Evolutionary conservation across 441 rosid species (phyloP).

Genomic region (Dalechampia spathulata): DNA sequence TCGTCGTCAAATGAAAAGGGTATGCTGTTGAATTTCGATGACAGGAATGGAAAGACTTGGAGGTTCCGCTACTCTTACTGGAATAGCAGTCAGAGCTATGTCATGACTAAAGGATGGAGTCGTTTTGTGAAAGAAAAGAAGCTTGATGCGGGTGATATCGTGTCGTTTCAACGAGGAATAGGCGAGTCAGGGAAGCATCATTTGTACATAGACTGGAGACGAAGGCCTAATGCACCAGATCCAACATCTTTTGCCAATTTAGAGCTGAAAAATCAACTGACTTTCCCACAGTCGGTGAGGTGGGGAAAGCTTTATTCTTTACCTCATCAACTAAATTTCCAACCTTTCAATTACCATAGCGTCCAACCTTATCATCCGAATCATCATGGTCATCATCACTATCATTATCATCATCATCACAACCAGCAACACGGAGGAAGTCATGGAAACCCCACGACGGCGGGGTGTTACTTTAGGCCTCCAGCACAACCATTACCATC

Average conservation of each 20-base stretch:
- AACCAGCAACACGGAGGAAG: constrained; percentile 23
- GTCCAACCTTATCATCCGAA: no score
- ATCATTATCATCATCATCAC: constrained; percentile 13
- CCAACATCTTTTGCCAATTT: constrained; percentile 27
- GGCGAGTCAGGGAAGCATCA: constrained; percentile 55
- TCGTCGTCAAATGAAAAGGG: constrained; percentile 74
- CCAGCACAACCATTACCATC: constrained; percentile 25
- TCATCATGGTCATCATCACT: no score
- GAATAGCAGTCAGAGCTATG: constrained; percentile 98
- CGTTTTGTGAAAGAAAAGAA: constrained; percentile 97
- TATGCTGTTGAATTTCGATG: constrained; percentile 78
- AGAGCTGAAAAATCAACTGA: constrained; percentile 46
- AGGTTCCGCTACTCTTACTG: constrained; percentile 91
- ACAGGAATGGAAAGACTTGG: constrained; percentile 83
- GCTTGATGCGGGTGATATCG: constrained; percentile 88
- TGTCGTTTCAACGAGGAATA: constrained; percentile 76
- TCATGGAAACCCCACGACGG: no score
- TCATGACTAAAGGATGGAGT: constrained; percentile 99
- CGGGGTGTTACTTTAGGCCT: constrained; percentile 43
- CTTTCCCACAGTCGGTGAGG: constrained; percentile 34
- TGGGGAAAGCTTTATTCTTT: constrained; percentile 48
- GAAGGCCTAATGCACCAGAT: constrained; percentile 56
- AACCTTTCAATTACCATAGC: constrained; percentile 25
- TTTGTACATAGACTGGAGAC: constrained; percentile 85
- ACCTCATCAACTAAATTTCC: constrained; percentile 34